Percentiles rank a stretch among this genome's conserved stretches.
Evolutionary conservation across 148 eudicot species (phyloP).

Genomic region (Vaccinium vitisidaea): DNA sequence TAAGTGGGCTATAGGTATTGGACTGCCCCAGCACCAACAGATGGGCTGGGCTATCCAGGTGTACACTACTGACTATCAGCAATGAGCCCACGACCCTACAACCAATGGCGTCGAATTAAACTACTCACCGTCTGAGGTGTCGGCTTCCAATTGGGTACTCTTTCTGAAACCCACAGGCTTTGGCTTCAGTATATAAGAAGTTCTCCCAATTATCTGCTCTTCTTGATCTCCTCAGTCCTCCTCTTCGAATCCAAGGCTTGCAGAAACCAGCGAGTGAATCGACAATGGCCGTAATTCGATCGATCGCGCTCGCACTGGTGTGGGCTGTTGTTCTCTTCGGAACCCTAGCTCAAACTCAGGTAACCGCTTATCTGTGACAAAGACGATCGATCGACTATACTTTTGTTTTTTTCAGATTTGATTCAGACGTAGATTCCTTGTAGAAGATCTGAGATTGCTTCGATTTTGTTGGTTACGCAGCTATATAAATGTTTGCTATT

Average conservation of each 20-base stretch:
- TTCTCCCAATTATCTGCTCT: not conserved
- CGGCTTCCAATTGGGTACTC: constrained; percentile 1
- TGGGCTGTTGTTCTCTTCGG: constrained; percentile 42
- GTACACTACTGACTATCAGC: not conserved
- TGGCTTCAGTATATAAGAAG: not conserved
- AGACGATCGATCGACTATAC: not conserved
- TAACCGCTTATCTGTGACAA: not conserved
- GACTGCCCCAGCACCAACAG: not conserved
- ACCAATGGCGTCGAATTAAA: constrained; percentile 10
- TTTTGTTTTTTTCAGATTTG: not conserved
- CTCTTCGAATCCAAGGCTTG: not conserved
- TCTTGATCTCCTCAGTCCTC: not conserved
- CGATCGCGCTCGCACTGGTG: constrained; percentile 28
- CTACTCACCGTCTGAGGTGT: not conserved
- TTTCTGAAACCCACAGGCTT: not conserved
- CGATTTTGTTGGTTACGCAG: not conserved
- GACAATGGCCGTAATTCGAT: constrained; percentile 40
- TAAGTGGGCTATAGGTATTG: not conserved
- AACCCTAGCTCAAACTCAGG: constrained; percentile 60
- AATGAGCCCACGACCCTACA: constrained; percentile 2
- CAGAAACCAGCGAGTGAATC: constrained; percentile 6
- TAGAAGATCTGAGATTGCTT: not conserved
- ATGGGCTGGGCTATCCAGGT: not conserved
- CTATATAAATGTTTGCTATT: not conserved
- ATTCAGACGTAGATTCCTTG: not conserved